Evolutionary conservation across 257 asterid species (phyloP), one percentile per base, ranked within the genome.

Genomic region (Ophiorrhiza pumila): DNA sequence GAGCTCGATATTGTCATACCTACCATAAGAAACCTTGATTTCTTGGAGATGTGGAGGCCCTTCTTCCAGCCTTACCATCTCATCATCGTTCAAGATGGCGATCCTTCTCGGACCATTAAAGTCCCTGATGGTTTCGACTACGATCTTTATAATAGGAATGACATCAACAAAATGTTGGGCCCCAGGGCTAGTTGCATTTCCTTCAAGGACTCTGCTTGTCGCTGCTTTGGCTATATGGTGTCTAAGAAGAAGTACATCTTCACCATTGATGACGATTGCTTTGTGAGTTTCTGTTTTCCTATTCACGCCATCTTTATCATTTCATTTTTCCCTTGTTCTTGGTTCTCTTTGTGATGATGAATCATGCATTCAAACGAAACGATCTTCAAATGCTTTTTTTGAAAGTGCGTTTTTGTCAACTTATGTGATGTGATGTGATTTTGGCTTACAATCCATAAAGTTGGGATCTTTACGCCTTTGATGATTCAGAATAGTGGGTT

Each of bases 251-350:
- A 93, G 88, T 93, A 93, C 71, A 93, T 93, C 82, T 93, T 32
- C 86, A 93, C 98, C 71, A 93, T 93, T 69, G 98, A 93, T 37
- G 98, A 93, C 56, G 98, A 93, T 49, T 93, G 98, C 85, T 93
- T 93, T 68, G 98, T 93, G 77, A 83, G 92, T 62, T 35, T 27
- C 0, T 0, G 6, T 0, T 34, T 11, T 35, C 22, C 8, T 37
- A 4, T 15, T 57, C 34, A 7, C 9, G 5, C 5, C 61, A 3
- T 8, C 25, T 6, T 22, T 45, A 5, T 52, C 41, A 18, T 15
- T 17, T 23, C 2, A 9, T 32, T 20, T 62, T 6, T 35, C 17
- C n/a, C 1, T 4, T 39, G 7, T 61, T 17, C 11, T 25, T 61
- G 9, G 42, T 31, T 43, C 13, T 4, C 15, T 17, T 53, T 39